Conservation (phyloP, 345 rosid species). For the Mercurialis annua region DNA sequence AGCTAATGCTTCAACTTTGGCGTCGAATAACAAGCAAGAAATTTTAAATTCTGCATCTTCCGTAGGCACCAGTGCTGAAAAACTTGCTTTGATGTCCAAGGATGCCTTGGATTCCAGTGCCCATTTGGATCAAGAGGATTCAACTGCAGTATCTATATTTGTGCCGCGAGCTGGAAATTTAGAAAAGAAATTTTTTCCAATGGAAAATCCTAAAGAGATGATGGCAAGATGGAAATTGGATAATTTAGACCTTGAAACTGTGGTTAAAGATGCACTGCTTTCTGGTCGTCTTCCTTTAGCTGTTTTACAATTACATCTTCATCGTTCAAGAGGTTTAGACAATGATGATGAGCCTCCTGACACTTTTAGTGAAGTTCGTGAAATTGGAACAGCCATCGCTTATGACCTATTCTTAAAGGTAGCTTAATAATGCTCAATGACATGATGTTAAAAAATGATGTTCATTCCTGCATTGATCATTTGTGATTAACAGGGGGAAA, state of each 20-base stretch:
- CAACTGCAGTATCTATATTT: conserved; percentile 47
- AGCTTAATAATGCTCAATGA: conserved; percentile 31
- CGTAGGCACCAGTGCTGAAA: conserved; percentile 29
- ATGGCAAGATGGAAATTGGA: conserved; percentile 89
- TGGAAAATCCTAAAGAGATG: conserved; percentile 96
- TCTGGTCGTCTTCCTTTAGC: conserved; percentile 98
- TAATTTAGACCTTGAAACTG: conserved; percentile 78
- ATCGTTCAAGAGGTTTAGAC: conserved; percentile 56
- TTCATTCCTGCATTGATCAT: conserved; percentile 33
- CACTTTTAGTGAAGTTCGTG: conserved; percentile 88
- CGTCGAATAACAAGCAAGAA: conserved; percentile 34
- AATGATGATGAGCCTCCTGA: conserved; percentile 57
- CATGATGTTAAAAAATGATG: conserved; percentile 14
- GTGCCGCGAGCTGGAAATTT: conserved; percentile 42
- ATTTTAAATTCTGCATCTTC: conserved; percentile 29
- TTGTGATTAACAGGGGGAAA: conserved; percentile 74
- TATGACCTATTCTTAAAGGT: conserved; percentile 94
- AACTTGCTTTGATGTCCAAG: conserved; percentile 53
- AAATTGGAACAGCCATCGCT: conserved; percentile 85
- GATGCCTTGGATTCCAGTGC: conserved; percentile 39
- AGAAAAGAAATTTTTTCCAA: conserved; percentile 58
- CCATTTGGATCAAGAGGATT: conserved; percentile 38
- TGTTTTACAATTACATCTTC: conserved; percentile 94
- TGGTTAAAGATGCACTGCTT: conserved; percentile 88
- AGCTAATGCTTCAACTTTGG: conserved; percentile 39